Percentiles rank a stretch among this genome's conserved stretches.
Conservation (phyloP, 1,284 basidiomycete species). For the Coniferiporia weirii region DNA sequence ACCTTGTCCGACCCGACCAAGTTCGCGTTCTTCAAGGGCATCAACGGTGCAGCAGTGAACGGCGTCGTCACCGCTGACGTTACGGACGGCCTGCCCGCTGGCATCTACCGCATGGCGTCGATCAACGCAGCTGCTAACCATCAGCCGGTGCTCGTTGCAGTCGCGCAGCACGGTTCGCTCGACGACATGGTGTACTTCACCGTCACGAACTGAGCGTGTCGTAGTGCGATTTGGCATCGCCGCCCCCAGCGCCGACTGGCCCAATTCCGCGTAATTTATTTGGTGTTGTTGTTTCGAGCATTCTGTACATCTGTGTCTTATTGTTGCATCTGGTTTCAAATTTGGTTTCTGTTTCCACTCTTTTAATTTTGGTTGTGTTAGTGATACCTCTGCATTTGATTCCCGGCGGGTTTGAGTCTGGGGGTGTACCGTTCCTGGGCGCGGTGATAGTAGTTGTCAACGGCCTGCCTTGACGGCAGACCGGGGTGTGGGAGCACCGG, state of each 20-base stretch:
- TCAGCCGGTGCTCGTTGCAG: constrained; percentile 48
- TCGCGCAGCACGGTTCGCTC: constrained; percentile 54
- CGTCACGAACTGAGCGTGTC: constrained; percentile 25
- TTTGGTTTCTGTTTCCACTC: too few relatives aligned
- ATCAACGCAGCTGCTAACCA: constrained; percentile 55
- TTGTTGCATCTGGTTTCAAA: background rate
- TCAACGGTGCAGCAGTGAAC: constrained; percentile 41
- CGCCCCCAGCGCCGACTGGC: too few relatives aligned
- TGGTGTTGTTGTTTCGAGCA: background rate
- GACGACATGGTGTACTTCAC: constrained; percentile 63
- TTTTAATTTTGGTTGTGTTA: too few relatives aligned
- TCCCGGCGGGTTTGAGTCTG: too few relatives aligned
- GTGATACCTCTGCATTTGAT: too few relatives aligned
- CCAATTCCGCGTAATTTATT: background rate
- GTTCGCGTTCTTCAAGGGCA: constrained; percentile 69
- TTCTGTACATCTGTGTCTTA: background rate
- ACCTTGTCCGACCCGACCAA: constrained; percentile 48
- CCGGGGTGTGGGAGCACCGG: background rate
- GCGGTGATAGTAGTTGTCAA: background rate
- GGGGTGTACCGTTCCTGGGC: too few relatives aligned
- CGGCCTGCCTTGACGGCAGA: background rate
- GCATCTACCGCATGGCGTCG: constrained; percentile 50
- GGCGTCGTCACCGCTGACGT: constrained; percentile 55
- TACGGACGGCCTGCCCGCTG: constrained; percentile 52
- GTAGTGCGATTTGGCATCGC: background rate